Conservation (phyloP, 345 rosid genomes). For the Lumnitzera littorea region DNA sequence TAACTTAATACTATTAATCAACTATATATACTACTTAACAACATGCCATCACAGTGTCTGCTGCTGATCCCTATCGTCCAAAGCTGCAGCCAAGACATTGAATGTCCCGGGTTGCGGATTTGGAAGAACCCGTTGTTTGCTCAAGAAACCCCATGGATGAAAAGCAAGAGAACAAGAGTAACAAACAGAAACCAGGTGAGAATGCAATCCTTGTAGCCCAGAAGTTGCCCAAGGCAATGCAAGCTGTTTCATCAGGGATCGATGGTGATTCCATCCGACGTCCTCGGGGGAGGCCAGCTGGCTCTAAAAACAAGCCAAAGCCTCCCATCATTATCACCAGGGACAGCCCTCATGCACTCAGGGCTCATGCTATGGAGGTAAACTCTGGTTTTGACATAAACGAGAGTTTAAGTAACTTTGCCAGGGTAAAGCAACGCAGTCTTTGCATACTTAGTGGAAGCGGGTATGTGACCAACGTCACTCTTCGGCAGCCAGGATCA, state of each 20-base stretch:
- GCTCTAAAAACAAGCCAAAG: constrained; percentile 93
- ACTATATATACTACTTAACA: constrained; percentile 44
- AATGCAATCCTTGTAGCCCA: no score
- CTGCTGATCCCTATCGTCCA: not conserved
- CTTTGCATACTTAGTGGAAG: constrained; percentile 71
- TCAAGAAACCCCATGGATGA: constrained; percentile 35
- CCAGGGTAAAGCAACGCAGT: constrained; percentile 83
- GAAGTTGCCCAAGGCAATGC: constrained; percentile 36
- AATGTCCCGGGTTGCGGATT: constrained; percentile 58
- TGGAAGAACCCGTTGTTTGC: constrained; percentile 30
- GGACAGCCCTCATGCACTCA: constrained; percentile 79
- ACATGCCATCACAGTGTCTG: constrained; percentile 8
- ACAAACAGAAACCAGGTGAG: constrained; percentile 15
- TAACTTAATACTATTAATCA: constrained; percentile 30
- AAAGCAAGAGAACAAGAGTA: constrained; percentile 37
- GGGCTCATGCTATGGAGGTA: constrained; percentile 88
- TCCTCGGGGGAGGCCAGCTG: constrained; percentile 89
- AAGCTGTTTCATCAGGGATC: constrained; percentile 40
- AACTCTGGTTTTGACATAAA: constrained; percentile 81
- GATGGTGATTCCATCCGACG: constrained; percentile 53
- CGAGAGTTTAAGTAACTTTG: constrained; percentile 63
- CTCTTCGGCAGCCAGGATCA: constrained; percentile 72
- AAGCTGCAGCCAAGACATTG: not conserved
- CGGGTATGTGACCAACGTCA: constrained; percentile 85
- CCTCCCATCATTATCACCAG: constrained; percentile 84